Base-by-base conservation (phyloP, 1,284 basidiomycete genomes). In the Trichosporon sp. region DNA sequence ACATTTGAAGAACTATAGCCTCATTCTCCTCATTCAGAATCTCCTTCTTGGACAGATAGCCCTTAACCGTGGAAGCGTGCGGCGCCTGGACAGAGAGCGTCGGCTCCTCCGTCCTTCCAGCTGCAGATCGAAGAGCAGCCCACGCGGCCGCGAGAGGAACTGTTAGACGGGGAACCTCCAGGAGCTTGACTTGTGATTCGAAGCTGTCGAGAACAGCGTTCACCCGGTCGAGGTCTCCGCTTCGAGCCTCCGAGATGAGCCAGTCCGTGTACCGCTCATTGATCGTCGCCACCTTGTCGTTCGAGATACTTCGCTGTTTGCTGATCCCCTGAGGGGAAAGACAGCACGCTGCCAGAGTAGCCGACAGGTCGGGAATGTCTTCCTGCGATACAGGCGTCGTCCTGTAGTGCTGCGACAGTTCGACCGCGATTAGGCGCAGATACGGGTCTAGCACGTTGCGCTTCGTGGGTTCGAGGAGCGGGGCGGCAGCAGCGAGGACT, bases 81-180 rank as follows among this genome's bases (percentile, higher is more conserved):
- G 69, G 69, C 3, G 67, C 23, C 3, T 12, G 58, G 13, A 70
- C 13, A 12, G 25, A n/a, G n/a, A 71, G 60, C 7, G 44, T 58
- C 1, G 63, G 32, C 3, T 64, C 23, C 5, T 29, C 67, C 4
- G 66, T 44, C 31, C 62, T 34, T 2, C 66, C 70, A 6, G 62
- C 64, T 2, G 62, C 42, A 2, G 62, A 65, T 2, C 68, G 66
- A 1, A 73, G 63, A 1, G 71, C 51, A 3, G 66, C 66, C 72
- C 72, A 73, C 21, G 70, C 70, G 0, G 64, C 66, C 9, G 63
- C 66, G 32, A 64, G 62, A 8, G 65, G 69, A 2, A 70, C 47
- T 1, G 66, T 12, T 2, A 67, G 32, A 2, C 68, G 64, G 12
- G 62, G 32, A 15, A 62, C 64, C 18, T 62, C 64, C 23, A 64